Evolutionary conservation across 192 early-diverging fungal genomes (phyloP).

Genomic region (Oehlia diaphana): DNA sequence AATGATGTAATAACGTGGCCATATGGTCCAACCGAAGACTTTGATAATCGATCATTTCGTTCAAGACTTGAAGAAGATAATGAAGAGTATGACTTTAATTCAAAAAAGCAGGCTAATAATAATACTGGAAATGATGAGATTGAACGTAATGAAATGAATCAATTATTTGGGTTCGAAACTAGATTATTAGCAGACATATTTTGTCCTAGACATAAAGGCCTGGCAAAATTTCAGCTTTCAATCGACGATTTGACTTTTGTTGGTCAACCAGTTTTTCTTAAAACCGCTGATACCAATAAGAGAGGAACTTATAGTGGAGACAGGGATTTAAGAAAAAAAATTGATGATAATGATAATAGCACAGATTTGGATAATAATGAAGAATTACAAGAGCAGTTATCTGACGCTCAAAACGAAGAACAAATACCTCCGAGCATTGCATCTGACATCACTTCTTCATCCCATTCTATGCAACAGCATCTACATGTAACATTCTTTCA

Average conservation of each 20-base stretch:
- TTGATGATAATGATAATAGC: slow-evolving; percentile 54
- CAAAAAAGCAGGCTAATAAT: slow-evolving; percentile 31
- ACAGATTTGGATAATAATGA: slow-evolving; percentile 59
- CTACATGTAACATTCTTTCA: slow-evolving; percentile 73
- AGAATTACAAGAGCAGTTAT: slow-evolving; percentile 33
- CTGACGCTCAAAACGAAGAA: neutral
- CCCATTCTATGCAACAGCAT: slow-evolving; percentile 12
- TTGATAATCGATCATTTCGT: slow-evolving; percentile 8
- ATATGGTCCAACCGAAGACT: neutral
- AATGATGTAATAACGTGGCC: slow-evolving; percentile 19
- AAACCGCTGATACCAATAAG: slow-evolving; percentile 40
- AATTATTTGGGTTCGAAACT: slow-evolving; percentile 69
- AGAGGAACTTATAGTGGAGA: slow-evolving; percentile 11
- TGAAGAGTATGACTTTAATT: neutral
- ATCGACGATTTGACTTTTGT: slow-evolving; percentile 88
- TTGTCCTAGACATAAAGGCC: slow-evolving; percentile 83
- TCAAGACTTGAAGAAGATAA: slow-evolving; percentile 21
- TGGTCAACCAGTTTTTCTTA: slow-evolving; percentile 58
- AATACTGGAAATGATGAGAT: slow-evolving; percentile 26
- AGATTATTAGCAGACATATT: slow-evolving; percentile 81
- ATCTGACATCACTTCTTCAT: slow-evolving; percentile 26
- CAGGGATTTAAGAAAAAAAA: slow-evolving; percentile 35
- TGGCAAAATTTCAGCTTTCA: slow-evolving; percentile 81
- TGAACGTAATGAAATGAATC: slow-evolving; percentile 26
- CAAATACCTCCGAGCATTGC: neutral